phyloP scores from a whole-genome alignment of 305 asterid genomes.

The Fraxinus velutina region DNA sequence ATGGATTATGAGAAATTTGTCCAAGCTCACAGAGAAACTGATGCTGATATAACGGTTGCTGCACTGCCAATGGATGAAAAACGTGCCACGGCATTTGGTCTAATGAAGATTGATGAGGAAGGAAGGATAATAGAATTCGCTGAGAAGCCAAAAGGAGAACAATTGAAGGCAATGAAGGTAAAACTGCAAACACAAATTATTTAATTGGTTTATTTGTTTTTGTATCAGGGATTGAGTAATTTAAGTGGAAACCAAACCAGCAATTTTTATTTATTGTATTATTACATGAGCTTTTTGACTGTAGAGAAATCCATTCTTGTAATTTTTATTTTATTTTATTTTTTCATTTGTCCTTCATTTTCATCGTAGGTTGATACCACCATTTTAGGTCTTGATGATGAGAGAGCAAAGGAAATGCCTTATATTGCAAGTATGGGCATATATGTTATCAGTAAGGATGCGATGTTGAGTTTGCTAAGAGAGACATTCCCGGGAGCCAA shows the following conservation, averaged over 20 bases:
- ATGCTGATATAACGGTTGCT: constrained; percentile 71
- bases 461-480: constrained; percentile 42
- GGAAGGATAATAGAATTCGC: constrained; percentile 55
- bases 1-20: constrained; percentile 67
- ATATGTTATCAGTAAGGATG: constrained; percentile 54
- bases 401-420: constrained; percentile 63
- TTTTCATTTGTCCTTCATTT: background rate
- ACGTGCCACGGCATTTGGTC: constrained; percentile 63
- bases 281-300: background rate
- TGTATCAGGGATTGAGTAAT: background rate
- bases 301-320: background rate
- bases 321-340: background rate
- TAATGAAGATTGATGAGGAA: constrained; percentile 64
- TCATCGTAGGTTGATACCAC: constrained; percentile 53
- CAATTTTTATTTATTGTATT: background rate
- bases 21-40: constrained; percentile 66
- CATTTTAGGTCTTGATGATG: constrained; percentile 57
- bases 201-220: background rate
- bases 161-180: constrained; percentile 55
- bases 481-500: constrained; percentile 53
- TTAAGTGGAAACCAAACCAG: background rate
- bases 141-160: constrained; percentile 63
- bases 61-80: constrained; percentile 72
- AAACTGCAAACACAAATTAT: background rate
- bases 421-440: constrained; percentile 67